Conservation (phyloP, 2,329 filamentous ascomycete genomes). For the Orbilia ellipsospora region DNA sequence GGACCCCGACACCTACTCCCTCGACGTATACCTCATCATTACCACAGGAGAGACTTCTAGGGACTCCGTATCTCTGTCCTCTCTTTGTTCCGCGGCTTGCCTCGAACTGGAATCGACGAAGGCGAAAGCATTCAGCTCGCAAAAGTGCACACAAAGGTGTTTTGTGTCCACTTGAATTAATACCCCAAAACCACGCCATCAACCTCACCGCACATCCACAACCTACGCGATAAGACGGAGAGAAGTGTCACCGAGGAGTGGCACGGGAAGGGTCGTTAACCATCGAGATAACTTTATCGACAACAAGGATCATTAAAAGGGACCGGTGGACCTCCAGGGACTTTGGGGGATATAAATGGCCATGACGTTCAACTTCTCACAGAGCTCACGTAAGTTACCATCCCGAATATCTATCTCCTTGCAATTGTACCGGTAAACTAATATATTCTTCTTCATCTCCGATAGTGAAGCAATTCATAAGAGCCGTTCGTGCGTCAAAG, state of each 20-base stretch:
- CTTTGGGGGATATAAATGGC: slow-evolving; percentile 6
- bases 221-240: not conserved
- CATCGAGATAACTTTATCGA: too few species aligned
- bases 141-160: not conserved
- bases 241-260: not conserved
- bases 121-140: not conserved
- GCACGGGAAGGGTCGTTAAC: too few species aligned
- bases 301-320: not conserved
- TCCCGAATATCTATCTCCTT: not conserved
- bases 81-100: not conserved
- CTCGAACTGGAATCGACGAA: not conserved
- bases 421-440: too few species aligned
- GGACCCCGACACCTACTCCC: not conserved
- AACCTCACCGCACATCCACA: not conserved
- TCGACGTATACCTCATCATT: not conserved
- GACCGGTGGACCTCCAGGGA: not conserved
- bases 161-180: not conserved
- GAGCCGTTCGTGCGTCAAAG: slow-evolving; percentile 97
- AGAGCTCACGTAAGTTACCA: slow-evolving; percentile 41
- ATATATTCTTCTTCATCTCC: slow-evolving; percentile 6
- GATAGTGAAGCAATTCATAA: slow-evolving; percentile 99
- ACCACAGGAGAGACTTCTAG: not conserved
- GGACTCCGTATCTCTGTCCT: not conserved
- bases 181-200: slow-evolving; percentile 3
- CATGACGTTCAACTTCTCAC: slow-evolving; percentile 54